Percentiles rank a stretch among this genome's conserved stretches.
Evolutionary conservation across 1,284 basidiomycete species (phyloP).

Genomic region (Porodaedalea pini): DNA sequence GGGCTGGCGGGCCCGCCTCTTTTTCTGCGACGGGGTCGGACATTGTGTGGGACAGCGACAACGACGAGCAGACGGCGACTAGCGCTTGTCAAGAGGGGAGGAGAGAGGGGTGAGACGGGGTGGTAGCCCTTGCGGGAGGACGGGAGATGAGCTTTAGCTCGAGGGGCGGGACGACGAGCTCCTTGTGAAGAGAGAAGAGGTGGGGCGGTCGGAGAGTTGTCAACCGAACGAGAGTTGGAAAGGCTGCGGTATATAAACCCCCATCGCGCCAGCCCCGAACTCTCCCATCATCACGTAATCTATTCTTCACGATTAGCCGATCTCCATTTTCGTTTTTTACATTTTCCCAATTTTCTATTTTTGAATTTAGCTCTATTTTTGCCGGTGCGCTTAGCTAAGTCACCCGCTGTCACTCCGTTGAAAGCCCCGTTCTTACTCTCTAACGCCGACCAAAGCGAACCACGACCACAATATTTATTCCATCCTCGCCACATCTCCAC

Average conservation of each 20-base stretch:
- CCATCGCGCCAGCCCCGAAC: not conserved
- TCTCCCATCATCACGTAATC: not conserved
- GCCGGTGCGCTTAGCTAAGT: not conserved
- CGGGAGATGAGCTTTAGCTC: slow-evolving; percentile 1
- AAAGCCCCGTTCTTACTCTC: not conserved
- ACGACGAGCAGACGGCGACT: slow-evolving; percentile 15
- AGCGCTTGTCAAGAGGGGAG: slow-evolving; percentile 9
- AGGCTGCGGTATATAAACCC: not conserved
- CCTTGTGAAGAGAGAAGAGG: slow-evolving; percentile 4
- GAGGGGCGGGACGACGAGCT: not conserved
- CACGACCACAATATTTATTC: not conserved
- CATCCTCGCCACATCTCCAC: not conserved
- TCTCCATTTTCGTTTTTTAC: not conserved
- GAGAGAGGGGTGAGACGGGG: slow-evolving; percentile 5
- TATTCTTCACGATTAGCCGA: not conserved
- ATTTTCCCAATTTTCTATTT: not conserved
- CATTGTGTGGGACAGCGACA: slow-evolving; percentile 27
- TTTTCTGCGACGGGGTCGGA: slow-evolving; percentile 51
- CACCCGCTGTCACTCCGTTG: not conserved
- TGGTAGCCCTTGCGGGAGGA: not conserved
- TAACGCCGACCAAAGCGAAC: not conserved
- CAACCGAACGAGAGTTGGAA: not conserved
- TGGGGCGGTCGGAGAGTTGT: not conserved
- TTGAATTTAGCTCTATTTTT: no score
- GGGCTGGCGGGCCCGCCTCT: slow-evolving; percentile 54